These are phyloP conservation scores for Phialophora verrucosa DNA, from an alignment of 2,329 filamentous ascomycete genomes.

Conservation along the genomic window DNA sequence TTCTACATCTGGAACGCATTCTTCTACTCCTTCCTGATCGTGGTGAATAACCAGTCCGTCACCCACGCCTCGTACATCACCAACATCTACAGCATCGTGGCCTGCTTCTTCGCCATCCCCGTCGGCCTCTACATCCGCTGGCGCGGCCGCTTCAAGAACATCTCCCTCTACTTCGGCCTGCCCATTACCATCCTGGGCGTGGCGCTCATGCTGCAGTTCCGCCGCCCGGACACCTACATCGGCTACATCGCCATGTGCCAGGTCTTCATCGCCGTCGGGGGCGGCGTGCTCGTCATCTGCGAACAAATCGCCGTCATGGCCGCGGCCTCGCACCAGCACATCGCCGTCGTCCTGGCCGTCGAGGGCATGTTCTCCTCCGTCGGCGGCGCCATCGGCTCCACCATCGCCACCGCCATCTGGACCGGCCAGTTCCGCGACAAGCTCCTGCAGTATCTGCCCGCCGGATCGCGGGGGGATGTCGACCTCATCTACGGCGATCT, in stretches of 20 bases:
- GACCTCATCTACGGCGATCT: conserved; percentile 60
- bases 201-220: conserved; percentile 61
- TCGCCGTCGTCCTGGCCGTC: conserved; percentile 59
- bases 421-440: conserved; percentile 44
- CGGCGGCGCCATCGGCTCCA: conserved; percentile 46
- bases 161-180: conserved; percentile 56
- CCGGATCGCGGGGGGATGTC: conserved; percentile 45
- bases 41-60: conserved; percentile 54
- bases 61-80: conserved; percentile 52
- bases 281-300: conserved; percentile 57
- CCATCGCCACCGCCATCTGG: conserved; percentile 46
- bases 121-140: conserved; percentile 50
- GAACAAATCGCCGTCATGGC: conserved; percentile 64
- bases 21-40: conserved; percentile 60
- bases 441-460: conserved; percentile 49
- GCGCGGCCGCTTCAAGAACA: conserved; percentile 58
- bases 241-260: conserved; percentile 61
- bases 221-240: conserved; percentile 53
- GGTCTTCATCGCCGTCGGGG: conserved; percentile 59
- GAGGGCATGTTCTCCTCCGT: conserved; percentile 43
- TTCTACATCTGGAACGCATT: conserved; percentile 60
- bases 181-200: conserved; percentile 57
- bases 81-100: conserved; percentile 53
- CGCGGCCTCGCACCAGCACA: conserved; percentile 56
- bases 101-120: conserved; percentile 63